Conservation (phyloP, 78 protist species). For the Dictyostelium discoideum region DNA sequence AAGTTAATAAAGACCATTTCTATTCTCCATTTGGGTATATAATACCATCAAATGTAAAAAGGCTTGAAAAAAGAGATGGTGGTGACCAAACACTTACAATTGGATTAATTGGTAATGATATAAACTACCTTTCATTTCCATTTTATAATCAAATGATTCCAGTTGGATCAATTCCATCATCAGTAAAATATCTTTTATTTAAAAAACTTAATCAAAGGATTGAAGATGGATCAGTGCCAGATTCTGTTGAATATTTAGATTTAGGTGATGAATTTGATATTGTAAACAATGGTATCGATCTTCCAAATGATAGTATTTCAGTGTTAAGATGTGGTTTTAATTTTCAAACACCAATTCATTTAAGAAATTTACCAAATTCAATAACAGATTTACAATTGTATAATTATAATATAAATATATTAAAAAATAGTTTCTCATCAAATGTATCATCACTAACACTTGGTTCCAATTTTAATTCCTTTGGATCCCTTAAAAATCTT, state of each 20-base stretch:
- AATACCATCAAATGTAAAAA: too few relatives aligned
- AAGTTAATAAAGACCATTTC: too few relatives aligned
- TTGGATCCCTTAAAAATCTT: not conserved
- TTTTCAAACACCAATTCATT: too few relatives aligned
- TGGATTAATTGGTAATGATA: too few relatives aligned
- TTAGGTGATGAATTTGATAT: not conserved
- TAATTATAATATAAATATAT: too few relatives aligned
- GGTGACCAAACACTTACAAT: too few relatives aligned
- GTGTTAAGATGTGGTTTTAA: not conserved
- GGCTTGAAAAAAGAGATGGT: too few relatives aligned
- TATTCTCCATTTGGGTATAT: too few relatives aligned
- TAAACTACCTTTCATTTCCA: not conserved
- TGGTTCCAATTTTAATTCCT: not conserved
- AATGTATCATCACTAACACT: not conserved
- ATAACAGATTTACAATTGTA: too few relatives aligned
- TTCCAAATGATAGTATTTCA: not conserved
- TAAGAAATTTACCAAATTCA: not conserved
- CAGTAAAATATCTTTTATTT: not conserved
- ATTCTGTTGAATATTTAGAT: not conserved
- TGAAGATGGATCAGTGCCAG: not conserved
- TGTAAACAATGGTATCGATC: not conserved
- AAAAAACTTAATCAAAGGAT: not conserved
- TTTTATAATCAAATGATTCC: not conserved
- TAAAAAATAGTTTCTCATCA: not conserved
- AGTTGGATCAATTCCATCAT: not conserved